Conservation (phyloP, 352 stramenopile species). For the Phytophthora palmivora region DNA sequence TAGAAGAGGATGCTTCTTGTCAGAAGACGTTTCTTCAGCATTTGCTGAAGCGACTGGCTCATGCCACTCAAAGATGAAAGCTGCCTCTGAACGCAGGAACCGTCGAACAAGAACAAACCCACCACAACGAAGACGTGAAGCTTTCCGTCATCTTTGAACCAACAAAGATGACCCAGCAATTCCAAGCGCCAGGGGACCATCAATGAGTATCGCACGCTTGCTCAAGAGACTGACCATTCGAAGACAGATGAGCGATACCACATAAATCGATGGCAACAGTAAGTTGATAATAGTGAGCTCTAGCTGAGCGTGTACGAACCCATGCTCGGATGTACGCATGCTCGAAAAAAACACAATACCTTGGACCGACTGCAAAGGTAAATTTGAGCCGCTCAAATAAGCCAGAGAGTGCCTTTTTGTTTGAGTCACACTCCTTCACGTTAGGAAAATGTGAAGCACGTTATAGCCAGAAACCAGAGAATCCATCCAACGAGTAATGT, state of each 20-base stretch:
- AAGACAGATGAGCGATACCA: constrained; percentile 83
- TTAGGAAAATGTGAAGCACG: constrained; percentile 67
- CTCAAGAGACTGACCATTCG: constrained; percentile 74
- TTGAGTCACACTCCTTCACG: constrained; percentile 61
- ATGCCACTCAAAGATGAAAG: constrained; percentile 60
- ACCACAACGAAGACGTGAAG: constrained; percentile 81
- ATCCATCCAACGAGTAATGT: constrained; percentile 81
- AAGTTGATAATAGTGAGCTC: constrained; percentile 92
- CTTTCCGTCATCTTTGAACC: constrained; percentile 84
- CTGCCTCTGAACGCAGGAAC: constrained; percentile 61
- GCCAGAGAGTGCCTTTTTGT: constrained; percentile 65
- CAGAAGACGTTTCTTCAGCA: constrained; percentile 62
- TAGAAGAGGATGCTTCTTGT: constrained; percentile 49
- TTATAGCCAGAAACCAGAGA: constrained; percentile 81
- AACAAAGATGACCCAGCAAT: constrained; percentile 61
- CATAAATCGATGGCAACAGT: constrained; percentile 86
- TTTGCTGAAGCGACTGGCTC: constrained; percentile 63
- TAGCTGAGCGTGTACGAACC: constrained; percentile 87
- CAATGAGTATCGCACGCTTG: constrained; percentile 50
- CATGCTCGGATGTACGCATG: constrained; percentile 84
- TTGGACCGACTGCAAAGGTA: constrained; percentile 81
- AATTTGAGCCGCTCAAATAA: constrained; percentile 87
- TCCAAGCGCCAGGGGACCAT: constrained; percentile 57
- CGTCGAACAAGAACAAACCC: constrained; percentile 80
- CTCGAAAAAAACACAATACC: constrained; percentile 81